A percentile compares a stretch with the other conserved stretches of the same genome.
These are phyloP conservation scores for Chamaenerion angustifolium DNA, from an alignment of 345 rosid species.

Conservation along the genomic window DNA sequence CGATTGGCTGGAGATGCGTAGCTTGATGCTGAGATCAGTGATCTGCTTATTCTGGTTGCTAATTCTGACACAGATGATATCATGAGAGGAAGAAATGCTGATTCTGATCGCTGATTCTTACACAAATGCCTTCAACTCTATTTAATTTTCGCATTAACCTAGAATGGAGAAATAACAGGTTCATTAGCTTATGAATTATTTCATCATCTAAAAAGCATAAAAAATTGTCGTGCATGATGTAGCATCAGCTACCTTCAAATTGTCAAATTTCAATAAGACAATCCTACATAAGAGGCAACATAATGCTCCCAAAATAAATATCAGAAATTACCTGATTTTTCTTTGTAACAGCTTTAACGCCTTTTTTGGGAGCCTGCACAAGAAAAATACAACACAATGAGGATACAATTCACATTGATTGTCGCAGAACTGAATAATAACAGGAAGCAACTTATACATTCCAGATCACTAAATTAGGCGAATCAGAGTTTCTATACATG, in stretches of 20 bases:
- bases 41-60: constrained; percentile 50
- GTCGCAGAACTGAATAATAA: no score
- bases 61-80: constrained; percentile 25
- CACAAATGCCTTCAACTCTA: no score
- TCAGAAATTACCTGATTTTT: constrained; percentile 29
- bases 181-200: no score
- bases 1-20: constrained; percentile 23
- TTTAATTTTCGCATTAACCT: no score
- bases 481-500: no score
- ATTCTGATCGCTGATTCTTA: background rate
- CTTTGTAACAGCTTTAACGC: constrained; percentile 32
- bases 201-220: no score
- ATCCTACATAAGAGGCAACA: background rate
- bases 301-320: background rate
- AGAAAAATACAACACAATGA: background rate
- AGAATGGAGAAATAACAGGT: no score
- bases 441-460: no score
- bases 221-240: no score
- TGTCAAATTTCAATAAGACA: background rate
- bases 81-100: constrained; percentile 1
- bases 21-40: constrained; percentile 39
- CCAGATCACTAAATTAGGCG: no score
- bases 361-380: constrained; percentile 36
- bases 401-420: no score
- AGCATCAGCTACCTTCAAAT: no score